A percentile compares a stretch with the other conserved stretches of the same genome.
Evolutionary conservation across 192 early-diverging fungal genomes (phyloP).

Genomic region (Linnemannia schmuckeri): DNA sequence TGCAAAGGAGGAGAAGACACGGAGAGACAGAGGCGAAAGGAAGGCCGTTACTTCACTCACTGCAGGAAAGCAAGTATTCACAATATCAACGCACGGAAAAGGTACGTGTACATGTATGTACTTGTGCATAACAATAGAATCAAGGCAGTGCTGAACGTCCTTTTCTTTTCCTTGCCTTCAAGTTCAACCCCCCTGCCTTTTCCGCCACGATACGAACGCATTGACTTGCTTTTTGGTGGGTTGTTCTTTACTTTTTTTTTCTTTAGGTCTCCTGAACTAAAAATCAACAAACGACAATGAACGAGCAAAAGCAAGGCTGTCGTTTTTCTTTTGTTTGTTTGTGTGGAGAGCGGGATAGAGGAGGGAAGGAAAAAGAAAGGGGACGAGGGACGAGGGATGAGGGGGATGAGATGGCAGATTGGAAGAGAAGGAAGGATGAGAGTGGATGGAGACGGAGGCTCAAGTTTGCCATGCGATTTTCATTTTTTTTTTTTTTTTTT

Average conservation of each 20-base stretch:
- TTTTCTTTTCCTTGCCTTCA: too few species aligned
- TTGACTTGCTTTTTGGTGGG: too few species aligned
- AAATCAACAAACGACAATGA: not conserved
- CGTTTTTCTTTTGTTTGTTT: not conserved
- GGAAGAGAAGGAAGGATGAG: not conserved
- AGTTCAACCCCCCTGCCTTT: too few species aligned
- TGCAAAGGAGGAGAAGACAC: too few species aligned
- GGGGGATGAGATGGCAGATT: not conserved
- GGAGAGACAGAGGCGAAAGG: too few species aligned
- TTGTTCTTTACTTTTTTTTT: not conserved
- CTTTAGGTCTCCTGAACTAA: not conserved
- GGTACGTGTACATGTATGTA: too few species aligned
- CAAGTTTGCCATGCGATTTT: constrained; percentile 27
- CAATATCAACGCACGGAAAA: too few species aligned
- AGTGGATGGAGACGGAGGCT: not conserved
- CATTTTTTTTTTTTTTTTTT: constrained; percentile 10
- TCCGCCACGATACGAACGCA: too few species aligned
- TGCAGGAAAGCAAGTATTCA: too few species aligned
- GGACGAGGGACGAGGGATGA: not conserved
- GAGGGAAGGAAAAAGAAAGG: not conserved
- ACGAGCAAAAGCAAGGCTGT: not conserved
- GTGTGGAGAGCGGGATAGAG: not conserved
- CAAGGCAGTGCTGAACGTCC: too few species aligned
- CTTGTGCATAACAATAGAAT: too few species aligned
- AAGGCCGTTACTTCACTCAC: too few species aligned